Evolutionary conservation across 257 asterid genomes (phyloP).

Genomic region (Fraxinus excelsior): DNA sequence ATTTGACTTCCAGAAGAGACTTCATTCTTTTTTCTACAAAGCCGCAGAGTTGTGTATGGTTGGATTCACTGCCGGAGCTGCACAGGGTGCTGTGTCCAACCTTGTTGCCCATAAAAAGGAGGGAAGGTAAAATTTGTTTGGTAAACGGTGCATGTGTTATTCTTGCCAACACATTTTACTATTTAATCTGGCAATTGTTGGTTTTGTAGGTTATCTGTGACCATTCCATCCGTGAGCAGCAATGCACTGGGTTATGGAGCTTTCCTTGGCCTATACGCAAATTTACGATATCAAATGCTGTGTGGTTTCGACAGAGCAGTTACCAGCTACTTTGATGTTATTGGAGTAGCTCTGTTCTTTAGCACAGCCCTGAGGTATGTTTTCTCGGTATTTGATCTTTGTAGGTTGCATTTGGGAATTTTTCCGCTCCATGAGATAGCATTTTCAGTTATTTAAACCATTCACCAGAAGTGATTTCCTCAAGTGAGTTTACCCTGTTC

Average conservation of each 20-base stretch:
- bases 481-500: not conserved
- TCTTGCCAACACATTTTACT: slow-evolving; percentile 18
- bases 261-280: slow-evolving; percentile 92
- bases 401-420: not conserved
- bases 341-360: slow-evolving; percentile 78
- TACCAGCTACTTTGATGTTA: slow-evolving; percentile 79
- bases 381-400: slow-evolving; percentile 5
- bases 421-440: not conserved
- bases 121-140: slow-evolving; percentile 60
- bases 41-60: slow-evolving; percentile 95
- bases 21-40: slow-evolving; percentile 82
- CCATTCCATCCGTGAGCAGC: slow-evolving; percentile 75
- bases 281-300: slow-evolving; percentile 84
- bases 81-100: slow-evolving; percentile 80
- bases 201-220: slow-evolving; percentile 72
- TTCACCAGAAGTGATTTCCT: not conserved
- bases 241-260: slow-evolving; percentile 98
- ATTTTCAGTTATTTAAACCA: not conserved
- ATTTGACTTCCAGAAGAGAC: slow-evolving; percentile 84
- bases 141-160: not conserved
- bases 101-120: slow-evolving; percentile 81
- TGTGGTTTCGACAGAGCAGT: slow-evolving; percentile 83
- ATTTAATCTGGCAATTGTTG: slow-evolving; percentile 1
- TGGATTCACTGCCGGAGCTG: slow-evolving; percentile 93
- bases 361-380: slow-evolving; percentile 85